Base-by-base conservation (phyloP, 2,329 filamentous ascomycete genomes). In the Dactylellina leptospora region DNA sequence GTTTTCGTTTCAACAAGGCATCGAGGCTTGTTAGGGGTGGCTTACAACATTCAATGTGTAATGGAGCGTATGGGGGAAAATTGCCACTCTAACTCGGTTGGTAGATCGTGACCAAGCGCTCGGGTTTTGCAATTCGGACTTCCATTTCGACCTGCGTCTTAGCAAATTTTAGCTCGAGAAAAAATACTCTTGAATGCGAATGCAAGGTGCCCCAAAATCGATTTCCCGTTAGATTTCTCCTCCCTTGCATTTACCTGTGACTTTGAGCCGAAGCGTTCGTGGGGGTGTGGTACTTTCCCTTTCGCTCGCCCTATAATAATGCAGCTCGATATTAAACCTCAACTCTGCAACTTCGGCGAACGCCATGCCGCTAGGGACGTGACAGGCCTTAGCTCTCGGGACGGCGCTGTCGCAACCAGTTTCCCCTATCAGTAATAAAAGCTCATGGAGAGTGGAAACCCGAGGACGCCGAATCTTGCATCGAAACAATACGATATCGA, bases 321-420 rank as follows among this genome's bases (percentile, higher is more conserved):
- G 27, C 38, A 38, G 33, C 16, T 27, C 44, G 44, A 48, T 69
- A 60, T 69, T 48, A 60, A 59, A 54, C 28, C 56, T 59, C 45
- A 62, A 50, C 47, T 60, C 66, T 59, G 66, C 51, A 58, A 71
- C 66, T 63, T 71, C 66, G 66, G 58, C 66, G 66, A 71, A 71
- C 66, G 66, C 58, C 66, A 61, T 61, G 33, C 47, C 36, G 38
- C 30, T 27, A 51, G 25, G 27, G 38, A 45, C 13, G 27, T 54
- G 63, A 55, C 63, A 59, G 47, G 48, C 55, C 36, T 40, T 60
- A 36, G 22, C 50, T 36, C 40, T 69, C 47, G 36, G 63, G 55
- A 69, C 61, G 55, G 55, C 55, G 63, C 63, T 64, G 4, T 56
- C 51, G 60, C 42, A 64, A 56, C 20, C 42, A 48, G 11, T 44